A percentile compares a stretch with the other conserved stretches of the same genome.
phyloP scores from a whole-genome alignment of 805 yeast species.

The Saccharomycopsis schoenii region DNA sequence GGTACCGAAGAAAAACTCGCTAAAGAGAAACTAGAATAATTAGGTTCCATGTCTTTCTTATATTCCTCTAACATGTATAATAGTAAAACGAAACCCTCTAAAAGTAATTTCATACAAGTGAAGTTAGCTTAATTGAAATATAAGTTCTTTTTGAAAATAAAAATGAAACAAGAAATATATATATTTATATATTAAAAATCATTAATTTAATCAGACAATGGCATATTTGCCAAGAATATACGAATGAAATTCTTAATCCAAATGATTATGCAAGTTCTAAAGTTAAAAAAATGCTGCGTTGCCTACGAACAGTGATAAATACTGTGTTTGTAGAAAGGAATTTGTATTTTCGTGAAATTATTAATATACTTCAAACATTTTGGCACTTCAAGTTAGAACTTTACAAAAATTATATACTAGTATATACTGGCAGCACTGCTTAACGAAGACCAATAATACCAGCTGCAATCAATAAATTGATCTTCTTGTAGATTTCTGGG shows the following conservation, averaged over 20 bases:
- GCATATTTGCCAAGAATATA: no score
- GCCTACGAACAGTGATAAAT: no score
- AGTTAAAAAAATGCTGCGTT: no score
- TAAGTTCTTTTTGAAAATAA: neutral
- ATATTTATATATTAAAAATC: neutral
- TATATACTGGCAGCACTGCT: neutral
- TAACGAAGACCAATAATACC: conserved; percentile 69
- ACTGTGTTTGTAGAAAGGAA: no score
- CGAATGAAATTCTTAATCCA: no score
- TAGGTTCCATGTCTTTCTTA: neutral
- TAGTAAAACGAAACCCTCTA: neutral
- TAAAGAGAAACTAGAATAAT: neutral
- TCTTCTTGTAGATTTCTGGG: conserved; percentile 83
- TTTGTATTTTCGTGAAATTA: no score
- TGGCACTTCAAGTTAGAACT: no score
- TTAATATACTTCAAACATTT: no score
- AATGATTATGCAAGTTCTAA: no score
- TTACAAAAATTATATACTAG: no score
- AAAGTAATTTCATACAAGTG: neutral
- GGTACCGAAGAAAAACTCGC: conserved; percentile 34
- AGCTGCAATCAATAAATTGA: conserved; percentile 84
- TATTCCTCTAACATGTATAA: neutral
- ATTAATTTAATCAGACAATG: neutral
- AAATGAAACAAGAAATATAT: neutral
- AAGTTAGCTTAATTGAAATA: neutral